Conservation (phyloP, 1,139 yeast genomes). For the Taphrina populina region DNA sequence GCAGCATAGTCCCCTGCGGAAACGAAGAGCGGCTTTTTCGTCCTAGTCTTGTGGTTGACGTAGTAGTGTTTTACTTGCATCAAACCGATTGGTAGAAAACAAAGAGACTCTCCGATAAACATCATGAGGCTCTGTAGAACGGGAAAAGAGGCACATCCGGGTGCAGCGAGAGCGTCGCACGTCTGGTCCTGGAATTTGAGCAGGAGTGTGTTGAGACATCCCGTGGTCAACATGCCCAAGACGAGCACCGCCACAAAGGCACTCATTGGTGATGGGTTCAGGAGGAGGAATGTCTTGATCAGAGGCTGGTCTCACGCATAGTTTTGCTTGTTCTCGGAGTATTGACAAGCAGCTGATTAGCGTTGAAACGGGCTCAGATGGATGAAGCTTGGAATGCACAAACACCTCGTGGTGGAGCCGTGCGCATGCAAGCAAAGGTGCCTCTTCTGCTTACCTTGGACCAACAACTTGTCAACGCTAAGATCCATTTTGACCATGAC, state of each 20-base stretch:
- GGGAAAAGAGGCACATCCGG: conserved; percentile 29
- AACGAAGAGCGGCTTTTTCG: background rate
- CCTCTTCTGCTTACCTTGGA: too few species aligned
- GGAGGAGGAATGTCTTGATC: too few species aligned
- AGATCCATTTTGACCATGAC: too few species aligned
- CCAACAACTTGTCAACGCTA: too few species aligned
- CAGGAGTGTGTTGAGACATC: conserved; percentile 69
- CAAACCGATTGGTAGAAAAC: conserved; percentile 41
- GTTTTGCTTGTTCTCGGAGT: too few species aligned
- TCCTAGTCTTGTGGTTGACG: background rate
- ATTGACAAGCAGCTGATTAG: too few species aligned
- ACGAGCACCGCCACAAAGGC: conserved; percentile 40
- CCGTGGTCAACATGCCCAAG: conserved; percentile 55
- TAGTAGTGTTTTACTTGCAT: background rate
- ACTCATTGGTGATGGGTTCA: too few species aligned
- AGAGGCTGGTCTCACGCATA: too few species aligned
- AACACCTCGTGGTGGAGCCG: too few species aligned
- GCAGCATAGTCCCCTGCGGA: conserved; percentile 1
- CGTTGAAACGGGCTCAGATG: too few species aligned
- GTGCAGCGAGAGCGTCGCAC: background rate
- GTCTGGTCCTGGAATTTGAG: conserved; percentile 70
- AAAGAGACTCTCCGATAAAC: conserved; percentile 69
- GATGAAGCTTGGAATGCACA: too few species aligned
- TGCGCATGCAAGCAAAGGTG: too few species aligned
- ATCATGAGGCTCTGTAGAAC: conserved; percentile 76